Evolutionary conservation across 2,329 filamentous ascomycete species (phyloP), one percentile per base, ranked within the genome.

Genomic region (Fusarium nisikadoi): DNA sequence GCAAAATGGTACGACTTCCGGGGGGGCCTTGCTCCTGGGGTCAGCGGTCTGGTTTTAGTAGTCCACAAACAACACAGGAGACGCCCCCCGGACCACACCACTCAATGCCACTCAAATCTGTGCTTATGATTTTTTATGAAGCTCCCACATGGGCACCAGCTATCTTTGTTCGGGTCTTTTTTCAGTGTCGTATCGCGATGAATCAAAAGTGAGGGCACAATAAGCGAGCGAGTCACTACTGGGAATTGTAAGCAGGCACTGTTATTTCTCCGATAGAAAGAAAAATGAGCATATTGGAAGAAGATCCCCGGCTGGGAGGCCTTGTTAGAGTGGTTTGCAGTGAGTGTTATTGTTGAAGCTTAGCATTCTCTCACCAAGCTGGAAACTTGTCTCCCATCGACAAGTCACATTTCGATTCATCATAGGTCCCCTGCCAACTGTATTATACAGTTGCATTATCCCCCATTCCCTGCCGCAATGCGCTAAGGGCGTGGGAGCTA

Each of bases 1-100:
- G 65, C 55, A 75, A 75, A 77, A 76, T 77, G 75, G 75, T 77
- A 77, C 75, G 75, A 77, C 43, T 76, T 72, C 60, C 62, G 68
- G 75, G 74, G 74, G 65, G 46, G 17, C 71, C 64, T 73, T 65
- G 65, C 60, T 63, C 62, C 65, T 65, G 73, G 71, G 71, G 68
- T 66, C 65, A 62, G 73, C 73, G 71, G 75, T 75, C 69, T 73
- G 58, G 66, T 58, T 74, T 71, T 64, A 39, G 57, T 56, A 62
- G 63, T 60, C 70, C 62, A 71, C 69, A 74, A 54, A 56, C 42
- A 64, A 61, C 64, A 74, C 55, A 65, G 57, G 55, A 73, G 65
- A 55, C 62, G 31, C 55, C 73, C 73, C 73, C 64, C 58, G 55
- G 59, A 59, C 72, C 66, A 67, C 58, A 62, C 60, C 58, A 62